Evolutionary conservation across 495 filamentous ascomycete species (phyloP).

Genomic region (Penicillium simplicissimum): DNA sequence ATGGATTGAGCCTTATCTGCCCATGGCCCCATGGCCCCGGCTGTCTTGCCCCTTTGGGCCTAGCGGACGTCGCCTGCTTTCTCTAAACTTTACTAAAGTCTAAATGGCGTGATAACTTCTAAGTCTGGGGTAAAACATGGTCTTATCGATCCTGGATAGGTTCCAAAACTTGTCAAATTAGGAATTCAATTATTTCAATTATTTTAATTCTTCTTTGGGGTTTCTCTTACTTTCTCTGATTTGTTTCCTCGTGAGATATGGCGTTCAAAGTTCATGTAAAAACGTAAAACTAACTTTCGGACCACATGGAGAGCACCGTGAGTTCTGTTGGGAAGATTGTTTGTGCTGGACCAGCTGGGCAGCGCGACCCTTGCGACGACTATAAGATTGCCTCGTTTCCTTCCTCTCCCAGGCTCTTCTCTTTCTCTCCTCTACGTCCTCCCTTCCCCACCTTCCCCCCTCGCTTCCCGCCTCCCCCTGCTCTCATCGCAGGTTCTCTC

Average conservation of each 20-base stretch:
- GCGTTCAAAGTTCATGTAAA: background rate
- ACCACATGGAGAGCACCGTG: background rate
- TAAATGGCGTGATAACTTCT: slow-evolving; percentile 15
- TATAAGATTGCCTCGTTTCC: slow-evolving; percentile 1
- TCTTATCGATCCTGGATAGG: background rate
- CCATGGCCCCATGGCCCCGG: slow-evolving; percentile 6
- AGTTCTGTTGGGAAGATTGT: background rate
- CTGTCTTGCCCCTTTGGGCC: background rate
- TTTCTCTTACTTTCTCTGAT: slow-evolving; percentile 9
- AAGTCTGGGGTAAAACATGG: slow-evolving; percentile 21
- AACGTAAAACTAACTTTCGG: background rate
- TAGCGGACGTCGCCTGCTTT: background rate
- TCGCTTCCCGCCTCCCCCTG: background rate
- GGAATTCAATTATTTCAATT: background rate
- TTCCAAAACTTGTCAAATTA: background rate
- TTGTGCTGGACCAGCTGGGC: background rate
- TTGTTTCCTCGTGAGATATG: slow-evolving; percentile 3
- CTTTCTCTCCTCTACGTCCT: background rate
- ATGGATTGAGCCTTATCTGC: slow-evolving; percentile 14
- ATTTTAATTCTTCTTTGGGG: background rate
- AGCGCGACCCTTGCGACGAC: background rate
- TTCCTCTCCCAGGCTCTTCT: background rate
- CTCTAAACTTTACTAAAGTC: background rate
- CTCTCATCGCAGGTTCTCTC: background rate
- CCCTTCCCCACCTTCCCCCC: background rate